Evolutionary conservation across 2,329 filamentous ascomycete species (phyloP), one percentile per base, ranked within the genome.

Genomic region (Trichoderma aggressivum): DNA sequence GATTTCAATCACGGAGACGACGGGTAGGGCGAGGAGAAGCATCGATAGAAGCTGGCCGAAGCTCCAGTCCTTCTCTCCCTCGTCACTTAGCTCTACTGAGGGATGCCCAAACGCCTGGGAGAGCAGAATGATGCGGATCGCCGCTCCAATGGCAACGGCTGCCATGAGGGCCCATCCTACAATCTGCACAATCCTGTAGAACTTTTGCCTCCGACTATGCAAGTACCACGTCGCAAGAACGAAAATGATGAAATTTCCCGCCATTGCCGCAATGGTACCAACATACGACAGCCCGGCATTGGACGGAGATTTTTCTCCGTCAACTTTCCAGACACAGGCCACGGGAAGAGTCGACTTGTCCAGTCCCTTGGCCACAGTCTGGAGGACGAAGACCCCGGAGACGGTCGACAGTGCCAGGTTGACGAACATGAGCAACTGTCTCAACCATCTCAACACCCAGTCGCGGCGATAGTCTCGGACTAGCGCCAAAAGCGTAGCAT

Each of bases 401-500:
- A 87, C 80, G 65, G 86, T 86, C 6, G 86, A 88, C 16, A 92
- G 83, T 1, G 83, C 84, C 72, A 91, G 80, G 79, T 91, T 92
- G 72, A 88, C 83, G 72, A 91, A 85, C 89, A 92, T 92, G 74
- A 91, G 84, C 26, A 87, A 80, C 77, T 91, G 88, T 26, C 90
- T 84, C 75, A 92, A 80, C 89, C 89, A 91, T 59, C 89, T 83
- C 63, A 92, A 81, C 0, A 92, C 87, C 87, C 88, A 89, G 79
- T 92, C 89, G 34, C 89, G 81, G 74, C 87, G 88, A 80, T 90
- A 91, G 76, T 91, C 89, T 76, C 87, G 86, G 2, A 89, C 87
- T 39, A 92, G 84, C 1, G 88, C 88, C n/a, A 92, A 83, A 18
- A 92, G 81, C 0, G 89, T 88, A 5, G 88, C 84, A 71, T 91